Conservation (phyloP, 1,139 yeast genomes). For the Geotrichum carabidarum region DNA sequence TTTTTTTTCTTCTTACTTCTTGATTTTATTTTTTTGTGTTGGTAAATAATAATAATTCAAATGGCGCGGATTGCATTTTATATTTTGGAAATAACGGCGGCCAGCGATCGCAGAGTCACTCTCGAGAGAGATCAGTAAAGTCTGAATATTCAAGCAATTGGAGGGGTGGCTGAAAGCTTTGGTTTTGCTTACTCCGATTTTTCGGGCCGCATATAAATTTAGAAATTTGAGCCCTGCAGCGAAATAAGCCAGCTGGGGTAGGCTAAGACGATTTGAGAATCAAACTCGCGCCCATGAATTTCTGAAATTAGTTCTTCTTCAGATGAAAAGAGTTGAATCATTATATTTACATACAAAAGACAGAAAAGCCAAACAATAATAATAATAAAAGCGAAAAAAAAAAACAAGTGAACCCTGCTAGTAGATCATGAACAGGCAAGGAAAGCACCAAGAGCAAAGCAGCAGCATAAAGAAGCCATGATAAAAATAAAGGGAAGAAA, state of each 20-base stretch:
- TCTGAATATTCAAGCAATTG: too few species aligned
- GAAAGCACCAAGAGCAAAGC: neutral
- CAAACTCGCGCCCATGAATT: too few species aligned
- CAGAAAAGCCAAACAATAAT: neutral
- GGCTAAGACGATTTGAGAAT: too few species aligned
- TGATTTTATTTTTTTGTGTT: neutral
- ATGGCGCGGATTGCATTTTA: neutral
- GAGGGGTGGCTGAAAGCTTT: too few species aligned
- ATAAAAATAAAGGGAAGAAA: neutral
- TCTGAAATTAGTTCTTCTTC: slow-evolving; percentile 1
- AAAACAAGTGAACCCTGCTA: too few species aligned
- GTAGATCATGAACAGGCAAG: neutral
- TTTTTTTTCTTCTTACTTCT: neutral
- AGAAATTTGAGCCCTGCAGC: too few species aligned
- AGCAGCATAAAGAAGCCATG: neutral
- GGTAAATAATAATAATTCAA: neutral
- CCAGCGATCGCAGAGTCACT: too few species aligned
- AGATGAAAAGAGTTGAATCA: slow-evolving; percentile 10
- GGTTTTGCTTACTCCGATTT: too few species aligned
- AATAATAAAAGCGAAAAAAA: too few species aligned
- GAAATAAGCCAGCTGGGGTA: too few species aligned
- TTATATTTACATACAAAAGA: neutral
- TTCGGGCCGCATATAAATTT: too few species aligned
- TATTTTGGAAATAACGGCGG: neutral
- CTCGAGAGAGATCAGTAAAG: too few species aligned